Conservation (phyloP, 768 basidiomycete genomes). For the Melanogaster broomeanus region DNA sequence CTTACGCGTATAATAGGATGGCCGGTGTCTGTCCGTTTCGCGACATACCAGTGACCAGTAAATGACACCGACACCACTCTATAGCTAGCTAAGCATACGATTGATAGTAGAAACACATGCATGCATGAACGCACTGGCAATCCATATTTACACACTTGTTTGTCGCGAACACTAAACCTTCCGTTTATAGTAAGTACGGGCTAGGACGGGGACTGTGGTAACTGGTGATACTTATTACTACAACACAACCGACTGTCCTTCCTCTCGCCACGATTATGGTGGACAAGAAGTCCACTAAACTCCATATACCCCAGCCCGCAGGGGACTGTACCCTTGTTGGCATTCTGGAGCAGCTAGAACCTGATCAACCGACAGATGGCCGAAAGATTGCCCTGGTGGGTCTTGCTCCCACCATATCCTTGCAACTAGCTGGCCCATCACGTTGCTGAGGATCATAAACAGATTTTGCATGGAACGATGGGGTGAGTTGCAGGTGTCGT, state of each 20-base stretch:
- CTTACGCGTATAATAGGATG: too few species aligned
- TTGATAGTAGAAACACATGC: too few species aligned
- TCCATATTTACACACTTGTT: too few species aligned
- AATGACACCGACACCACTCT: too few species aligned
- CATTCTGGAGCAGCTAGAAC: constrained; percentile 59
- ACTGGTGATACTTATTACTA: too few species aligned
- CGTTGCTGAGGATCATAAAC: constrained; percentile 18
- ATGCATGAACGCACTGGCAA: too few species aligned
- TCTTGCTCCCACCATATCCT: constrained; percentile 10
- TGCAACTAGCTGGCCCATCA: constrained; percentile 5
- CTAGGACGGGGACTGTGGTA: too few species aligned
- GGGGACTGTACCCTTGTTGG: constrained; percentile 55
- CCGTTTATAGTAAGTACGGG: constrained; percentile 21
- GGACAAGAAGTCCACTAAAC: constrained; percentile 45
- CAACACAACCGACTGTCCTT: background rate
- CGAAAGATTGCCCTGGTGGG: constrained; percentile 67
- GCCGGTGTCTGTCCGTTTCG: too few species aligned
- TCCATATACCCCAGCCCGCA: constrained; percentile 51
- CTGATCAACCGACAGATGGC: constrained; percentile 51
- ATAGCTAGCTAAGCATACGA: too few species aligned
- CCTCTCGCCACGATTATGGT: constrained; percentile 19
- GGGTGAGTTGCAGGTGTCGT: constrained; percentile 49
- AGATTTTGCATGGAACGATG: constrained; percentile 82
- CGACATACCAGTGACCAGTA: too few species aligned
- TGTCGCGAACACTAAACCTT: constrained; percentile 26